Evolutionary conservation across 805 yeast species (phyloP).

Genomic region (Ogataea saltuana): DNA sequence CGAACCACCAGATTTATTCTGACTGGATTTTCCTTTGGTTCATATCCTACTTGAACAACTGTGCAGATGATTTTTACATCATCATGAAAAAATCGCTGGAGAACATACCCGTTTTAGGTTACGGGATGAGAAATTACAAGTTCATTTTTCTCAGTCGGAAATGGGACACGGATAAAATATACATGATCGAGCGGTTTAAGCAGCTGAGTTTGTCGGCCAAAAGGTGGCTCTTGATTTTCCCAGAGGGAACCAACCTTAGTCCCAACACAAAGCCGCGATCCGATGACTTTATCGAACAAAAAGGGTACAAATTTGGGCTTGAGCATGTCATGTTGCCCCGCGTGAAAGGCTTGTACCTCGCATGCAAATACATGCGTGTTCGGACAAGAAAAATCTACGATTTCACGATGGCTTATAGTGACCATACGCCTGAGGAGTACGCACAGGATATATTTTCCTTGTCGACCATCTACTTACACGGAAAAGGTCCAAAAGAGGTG

Average conservation of each 20-base stretch:
- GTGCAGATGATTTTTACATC: constrained; percentile 67
- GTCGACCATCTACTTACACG: constrained; percentile 60
- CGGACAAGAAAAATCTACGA: constrained; percentile 70
- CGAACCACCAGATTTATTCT: constrained; percentile 93
- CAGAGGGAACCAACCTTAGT: constrained; percentile 92
- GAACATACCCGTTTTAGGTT: constrained; percentile 74
- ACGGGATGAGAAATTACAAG: constrained; percentile 77
- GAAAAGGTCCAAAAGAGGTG: constrained; percentile 68
- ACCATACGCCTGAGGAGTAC: constrained; percentile 57
- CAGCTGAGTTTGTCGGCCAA: constrained; percentile 42
- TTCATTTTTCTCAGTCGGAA: constrained; percentile 82
- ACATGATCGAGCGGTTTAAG: constrained; percentile 54
- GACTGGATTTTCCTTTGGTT: constrained; percentile 96
- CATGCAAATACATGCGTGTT: constrained; percentile 54
- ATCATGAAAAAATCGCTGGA: constrained; percentile 75
- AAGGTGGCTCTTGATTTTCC: constrained; percentile 76
- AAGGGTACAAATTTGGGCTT: constrained; percentile 45
- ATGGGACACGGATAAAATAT: constrained; percentile 75
- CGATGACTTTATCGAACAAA: constrained; percentile 54
- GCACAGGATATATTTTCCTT: constrained; percentile 81
- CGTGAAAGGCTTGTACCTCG: constrained; percentile 71
- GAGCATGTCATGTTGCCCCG: constrained; percentile 80
- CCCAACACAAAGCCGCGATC: constrained; percentile 61
- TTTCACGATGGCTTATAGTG: constrained; percentile 80
- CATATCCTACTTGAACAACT: constrained; percentile 65